phyloP scores from a whole-genome alignment of 2,329 filamentous ascomycete species.

The Pleurostoma richardsiae region DNA sequence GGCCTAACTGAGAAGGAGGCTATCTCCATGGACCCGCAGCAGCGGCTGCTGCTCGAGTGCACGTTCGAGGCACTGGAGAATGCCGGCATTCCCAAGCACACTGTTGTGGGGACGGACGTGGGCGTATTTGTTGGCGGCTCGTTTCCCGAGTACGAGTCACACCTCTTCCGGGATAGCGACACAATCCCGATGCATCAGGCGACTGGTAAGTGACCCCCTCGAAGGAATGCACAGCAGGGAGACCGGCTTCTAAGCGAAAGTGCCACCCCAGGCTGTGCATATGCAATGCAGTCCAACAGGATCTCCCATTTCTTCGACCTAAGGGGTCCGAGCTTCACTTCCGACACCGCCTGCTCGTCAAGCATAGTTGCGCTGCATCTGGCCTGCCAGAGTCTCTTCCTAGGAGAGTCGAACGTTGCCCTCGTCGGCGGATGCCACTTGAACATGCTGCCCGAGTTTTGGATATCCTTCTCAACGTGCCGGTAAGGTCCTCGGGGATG shows the following conservation, averaged over 20 bases:
- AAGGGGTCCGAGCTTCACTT: slow-evolving; percentile 44
- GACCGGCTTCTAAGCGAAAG: background rate
- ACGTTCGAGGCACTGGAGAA: slow-evolving; percentile 50
- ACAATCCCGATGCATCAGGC: slow-evolving; percentile 47
- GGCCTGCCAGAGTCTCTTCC: slow-evolving; percentile 42
- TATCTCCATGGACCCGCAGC: slow-evolving; percentile 49
- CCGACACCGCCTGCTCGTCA: slow-evolving; percentile 49
- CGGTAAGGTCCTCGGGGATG: slow-evolving; percentile 21
- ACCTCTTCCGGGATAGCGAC: slow-evolving; percentile 36
- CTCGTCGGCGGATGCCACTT: slow-evolving; percentile 43
- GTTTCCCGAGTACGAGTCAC: slow-evolving; percentile 42
- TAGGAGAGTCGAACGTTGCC: slow-evolving; percentile 38
- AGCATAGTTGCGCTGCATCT: slow-evolving; percentile 43
- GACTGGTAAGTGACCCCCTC: slow-evolving; percentile 29
- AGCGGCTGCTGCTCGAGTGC: slow-evolving; percentile 46
- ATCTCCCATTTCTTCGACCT: slow-evolving; percentile 53
- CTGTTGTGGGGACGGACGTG: slow-evolving; percentile 39
- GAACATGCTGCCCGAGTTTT: slow-evolving; percentile 41
- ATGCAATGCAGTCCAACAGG: slow-evolving; percentile 48
- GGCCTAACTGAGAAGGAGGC: slow-evolving; percentile 45
- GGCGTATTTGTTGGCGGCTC: slow-evolving; percentile 45
- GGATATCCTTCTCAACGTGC: slow-evolving; percentile 38
- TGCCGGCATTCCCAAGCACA: slow-evolving; percentile 42
- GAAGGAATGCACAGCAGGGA: background rate
- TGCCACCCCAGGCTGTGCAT: slow-evolving; percentile 31